phyloP scores from a whole-genome alignment of 2,329 filamentous ascomycete genomes.

The Fusarium pilosicola region DNA sequence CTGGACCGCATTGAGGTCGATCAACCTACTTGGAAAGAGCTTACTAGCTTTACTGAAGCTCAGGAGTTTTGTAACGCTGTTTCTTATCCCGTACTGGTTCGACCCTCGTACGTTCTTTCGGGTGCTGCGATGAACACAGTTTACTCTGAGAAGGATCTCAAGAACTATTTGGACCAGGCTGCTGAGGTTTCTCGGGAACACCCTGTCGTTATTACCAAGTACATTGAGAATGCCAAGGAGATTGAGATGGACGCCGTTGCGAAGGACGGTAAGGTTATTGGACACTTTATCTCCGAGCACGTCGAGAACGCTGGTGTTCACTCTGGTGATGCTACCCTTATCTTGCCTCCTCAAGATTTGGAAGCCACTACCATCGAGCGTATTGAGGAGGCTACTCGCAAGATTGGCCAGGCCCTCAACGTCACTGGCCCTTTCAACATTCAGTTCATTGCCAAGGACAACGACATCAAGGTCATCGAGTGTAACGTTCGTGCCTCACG shows the following conservation, averaged over 20 bases:
- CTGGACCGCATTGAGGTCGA: constrained; percentile 93
- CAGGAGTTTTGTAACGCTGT: constrained; percentile 87
- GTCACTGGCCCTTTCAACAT: constrained; percentile 98
- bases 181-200: constrained; percentile 94
- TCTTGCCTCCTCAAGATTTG: constrained; percentile 93
- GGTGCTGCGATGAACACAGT: constrained; percentile 99
- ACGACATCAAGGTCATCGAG: constrained; percentile 99
- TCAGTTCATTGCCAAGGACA: constrained; percentile 99
- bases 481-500: constrained; percentile 97
- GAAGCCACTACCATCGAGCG: constrained; percentile 87
- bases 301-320: constrained; percentile 99
- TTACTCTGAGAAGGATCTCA: constrained; percentile 93
- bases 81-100: constrained; percentile 91
- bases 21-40: constrained; percentile 97
- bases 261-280: constrained; percentile 86
- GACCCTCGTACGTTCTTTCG: constrained; percentile 95
- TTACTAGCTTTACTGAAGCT: constrained; percentile 94
- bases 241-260: constrained; percentile 99
- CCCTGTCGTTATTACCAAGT: constrained; percentile 98
- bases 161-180: constrained; percentile 88
- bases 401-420: constrained; percentile 94
- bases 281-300: constrained; percentile 98
- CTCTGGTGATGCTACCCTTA: constrained; percentile 95
- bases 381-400: constrained; percentile 93
- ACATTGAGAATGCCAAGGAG: constrained; percentile 99